These are phyloP conservation scores for Drosera spatulata DNA, from an alignment of 179 eudicot species.

Conservation along the genomic window DNA sequence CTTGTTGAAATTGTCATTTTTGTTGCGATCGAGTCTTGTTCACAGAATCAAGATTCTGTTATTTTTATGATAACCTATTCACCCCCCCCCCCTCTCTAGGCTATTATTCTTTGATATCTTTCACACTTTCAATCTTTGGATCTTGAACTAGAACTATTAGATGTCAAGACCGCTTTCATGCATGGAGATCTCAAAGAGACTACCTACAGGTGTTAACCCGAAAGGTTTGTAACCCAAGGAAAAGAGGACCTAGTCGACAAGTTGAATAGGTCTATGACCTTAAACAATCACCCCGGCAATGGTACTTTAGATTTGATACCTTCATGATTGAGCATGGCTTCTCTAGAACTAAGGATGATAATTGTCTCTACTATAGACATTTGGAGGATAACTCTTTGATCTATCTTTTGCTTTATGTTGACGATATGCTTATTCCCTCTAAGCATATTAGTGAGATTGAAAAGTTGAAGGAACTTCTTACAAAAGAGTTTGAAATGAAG, in stretches of 20 bases:
- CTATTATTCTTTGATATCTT: too few species aligned
- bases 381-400: neutral
- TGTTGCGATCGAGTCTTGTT: too few species aligned
- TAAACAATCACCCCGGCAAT: neutral
- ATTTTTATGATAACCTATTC: too few species aligned
- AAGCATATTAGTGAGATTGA: neutral
- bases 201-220: neutral
- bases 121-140: too few species aligned
- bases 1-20: too few species aligned
- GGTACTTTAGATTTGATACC: neutral
- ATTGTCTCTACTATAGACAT: neutral
- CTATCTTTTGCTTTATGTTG: neutral
- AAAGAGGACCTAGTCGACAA: neutral
- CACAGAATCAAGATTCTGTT: too few species aligned
- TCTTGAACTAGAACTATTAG: neutral
- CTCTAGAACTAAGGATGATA: neutral
- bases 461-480: neutral
- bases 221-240: neutral
- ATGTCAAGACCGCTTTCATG: neutral
- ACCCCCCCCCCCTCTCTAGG: too few species aligned
- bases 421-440: neutral
- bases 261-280: neutral
- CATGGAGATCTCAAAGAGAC: neutral
- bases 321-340: neutral
- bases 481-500: neutral